phyloP scores from a whole-genome alignment of 345 rosid species.

The Schrenkiella parvula region DNA sequence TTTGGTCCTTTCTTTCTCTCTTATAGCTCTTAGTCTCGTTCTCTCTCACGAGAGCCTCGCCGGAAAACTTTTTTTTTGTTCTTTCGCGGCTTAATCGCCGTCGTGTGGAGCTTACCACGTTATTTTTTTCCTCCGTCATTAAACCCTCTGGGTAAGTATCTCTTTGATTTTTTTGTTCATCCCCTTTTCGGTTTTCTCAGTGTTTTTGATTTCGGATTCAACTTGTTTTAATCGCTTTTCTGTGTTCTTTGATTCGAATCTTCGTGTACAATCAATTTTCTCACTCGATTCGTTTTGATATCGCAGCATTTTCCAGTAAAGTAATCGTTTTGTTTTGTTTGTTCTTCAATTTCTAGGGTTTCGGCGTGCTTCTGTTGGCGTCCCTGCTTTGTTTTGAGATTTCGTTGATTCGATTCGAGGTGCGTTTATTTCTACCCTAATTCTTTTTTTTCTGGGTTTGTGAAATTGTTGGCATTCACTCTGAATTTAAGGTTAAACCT shows the following conservation, averaged over 20 bases:
- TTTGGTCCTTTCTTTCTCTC: background rate
- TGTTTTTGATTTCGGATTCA: constrained; percentile 16
- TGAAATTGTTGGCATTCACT: background rate
- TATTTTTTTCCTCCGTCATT: background rate
- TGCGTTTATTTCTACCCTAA: background rate
- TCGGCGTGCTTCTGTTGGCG: background rate
- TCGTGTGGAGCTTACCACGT: background rate
- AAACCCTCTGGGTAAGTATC: background rate
- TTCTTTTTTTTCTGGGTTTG: background rate
- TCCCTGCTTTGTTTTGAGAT: background rate
- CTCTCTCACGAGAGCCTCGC: constrained; percentile 13
- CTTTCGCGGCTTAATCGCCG: background rate
- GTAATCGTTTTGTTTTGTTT: background rate
- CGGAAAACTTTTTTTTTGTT: background rate
- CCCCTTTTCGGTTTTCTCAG: constrained; percentile 23
- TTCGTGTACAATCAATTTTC: background rate
- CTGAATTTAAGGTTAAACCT: background rate
- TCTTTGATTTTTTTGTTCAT: background rate
- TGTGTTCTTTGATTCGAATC: constrained; percentile 9
- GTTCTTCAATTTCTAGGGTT: constrained; percentile 29
- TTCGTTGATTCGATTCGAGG: background rate
- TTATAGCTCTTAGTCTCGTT: background rate
- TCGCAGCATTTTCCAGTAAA: background rate
- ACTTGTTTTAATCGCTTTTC: background rate
- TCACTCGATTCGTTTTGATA: constrained; percentile 9